Percentiles rank a stretch among this genome's conserved stretches.
These are phyloP conservation scores for Cucurbita ficifolia DNA, from an alignment of 306 rosid genomes.

Conservation along the genomic window DNA sequence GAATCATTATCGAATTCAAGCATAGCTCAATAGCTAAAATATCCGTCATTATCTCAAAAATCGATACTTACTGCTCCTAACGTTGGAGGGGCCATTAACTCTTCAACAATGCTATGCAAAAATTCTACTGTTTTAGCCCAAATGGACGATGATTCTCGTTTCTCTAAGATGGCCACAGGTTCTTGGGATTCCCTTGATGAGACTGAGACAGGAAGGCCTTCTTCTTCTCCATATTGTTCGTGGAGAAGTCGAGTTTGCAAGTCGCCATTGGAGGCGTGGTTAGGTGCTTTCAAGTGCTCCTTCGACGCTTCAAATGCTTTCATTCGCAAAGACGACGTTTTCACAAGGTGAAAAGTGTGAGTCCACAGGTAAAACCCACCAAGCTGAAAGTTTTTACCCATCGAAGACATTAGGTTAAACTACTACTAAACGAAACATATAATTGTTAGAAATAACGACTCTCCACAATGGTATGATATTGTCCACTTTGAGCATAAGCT, in stretches of 20 bases:
- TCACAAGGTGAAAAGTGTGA: constrained; percentile 39
- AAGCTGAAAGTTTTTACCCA: constrained; percentile 24
- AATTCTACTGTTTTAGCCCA: constrained; percentile 18
- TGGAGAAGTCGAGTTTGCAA: constrained; percentile 41
- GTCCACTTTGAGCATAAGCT: too few species aligned
- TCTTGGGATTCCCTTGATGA: constrained; percentile 1
- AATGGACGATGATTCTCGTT: constrained; percentile 13
- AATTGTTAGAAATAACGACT: too few species aligned
- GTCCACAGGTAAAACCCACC: constrained; percentile 87
- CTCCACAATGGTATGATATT: too few species aligned
- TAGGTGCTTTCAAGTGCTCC: constrained; percentile 18
- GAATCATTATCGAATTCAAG: not conserved
- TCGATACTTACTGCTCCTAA: constrained; percentile 44
- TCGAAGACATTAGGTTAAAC: not conserved
- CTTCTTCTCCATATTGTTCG: constrained; percentile 2
- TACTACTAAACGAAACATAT: too few species aligned
- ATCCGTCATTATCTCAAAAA: not conserved
- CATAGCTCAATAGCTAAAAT: too few species aligned
- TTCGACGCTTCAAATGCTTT: constrained; percentile 40
- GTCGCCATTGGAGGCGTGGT: constrained; percentile 23
- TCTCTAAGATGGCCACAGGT: not conserved
- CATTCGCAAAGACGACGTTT: constrained; percentile 24
- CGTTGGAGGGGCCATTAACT: constrained; percentile 71
- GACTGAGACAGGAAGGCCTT: not conserved
- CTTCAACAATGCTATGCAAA: constrained; percentile 21